Evolutionary conservation across 2,329 filamentous ascomycete species (phyloP).

Genomic region (Monilinia laxa): DNA sequence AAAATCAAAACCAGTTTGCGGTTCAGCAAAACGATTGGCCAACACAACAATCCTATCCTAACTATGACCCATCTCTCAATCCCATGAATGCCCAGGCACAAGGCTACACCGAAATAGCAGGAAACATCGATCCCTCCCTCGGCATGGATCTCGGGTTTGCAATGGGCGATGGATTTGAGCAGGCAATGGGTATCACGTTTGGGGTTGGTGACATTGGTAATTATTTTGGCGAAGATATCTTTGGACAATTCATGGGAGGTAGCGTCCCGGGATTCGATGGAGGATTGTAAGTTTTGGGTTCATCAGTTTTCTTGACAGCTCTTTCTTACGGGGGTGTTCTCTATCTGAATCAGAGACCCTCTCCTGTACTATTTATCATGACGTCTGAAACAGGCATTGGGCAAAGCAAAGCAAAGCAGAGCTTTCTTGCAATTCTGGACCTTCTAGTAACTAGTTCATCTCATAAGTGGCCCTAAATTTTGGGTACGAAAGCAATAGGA

Average conservation of each 20-base stretch:
- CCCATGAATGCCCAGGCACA: slow-evolving; percentile 27
- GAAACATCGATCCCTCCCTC: slow-evolving; percentile 38
- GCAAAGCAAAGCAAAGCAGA: not conserved
- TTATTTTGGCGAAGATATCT: slow-evolving; percentile 38
- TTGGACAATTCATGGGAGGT: slow-evolving; percentile 30
- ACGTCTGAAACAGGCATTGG: not conserved
- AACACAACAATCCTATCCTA: slow-evolving; percentile 27
- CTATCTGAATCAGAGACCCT: not conserved
- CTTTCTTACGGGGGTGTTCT: not conserved
- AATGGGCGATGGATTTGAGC: slow-evolving; percentile 40
- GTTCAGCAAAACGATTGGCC: slow-evolving; percentile 32
- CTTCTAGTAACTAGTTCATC: not conserved
- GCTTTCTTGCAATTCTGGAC: not conserved
- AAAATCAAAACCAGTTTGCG: slow-evolving; percentile 31
- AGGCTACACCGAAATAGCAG: slow-evolving; percentile 24
- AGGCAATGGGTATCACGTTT: slow-evolving; percentile 39
- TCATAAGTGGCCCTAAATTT: not conserved
- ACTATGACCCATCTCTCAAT: slow-evolving; percentile 29
- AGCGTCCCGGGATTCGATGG: slow-evolving; percentile 30
- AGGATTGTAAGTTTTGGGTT: not conserved
- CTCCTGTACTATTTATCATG: not conserved
- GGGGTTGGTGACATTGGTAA: slow-evolving; percentile 38
- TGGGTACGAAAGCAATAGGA: not conserved
- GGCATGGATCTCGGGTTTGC: slow-evolving; percentile 36
- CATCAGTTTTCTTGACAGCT: not conserved